Percentiles rank a stretch among this genome's conserved stretches.
Conservation (phyloP, 2,329 filamentous ascomycete species). For the Sphaerulina populicola region DNA sequence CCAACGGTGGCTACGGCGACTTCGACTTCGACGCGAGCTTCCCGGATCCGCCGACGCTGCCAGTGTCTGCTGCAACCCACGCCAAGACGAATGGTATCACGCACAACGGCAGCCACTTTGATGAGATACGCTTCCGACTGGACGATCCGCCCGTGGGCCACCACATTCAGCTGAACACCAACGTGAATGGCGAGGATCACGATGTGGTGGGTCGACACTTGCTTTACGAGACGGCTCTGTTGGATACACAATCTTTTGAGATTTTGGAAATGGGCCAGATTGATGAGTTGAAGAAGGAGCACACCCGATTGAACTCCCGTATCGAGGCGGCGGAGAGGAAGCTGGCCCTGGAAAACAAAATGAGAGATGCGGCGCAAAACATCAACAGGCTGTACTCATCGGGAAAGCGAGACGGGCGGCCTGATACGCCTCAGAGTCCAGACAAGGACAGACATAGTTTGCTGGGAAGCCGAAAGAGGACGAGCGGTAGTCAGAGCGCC, state of each 20-base stretch:
- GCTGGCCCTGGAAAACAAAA: constrained; percentile 82
- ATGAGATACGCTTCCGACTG: constrained; percentile 22
- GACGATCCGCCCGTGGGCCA: constrained; percentile 20
- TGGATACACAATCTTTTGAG: constrained; percentile 76
- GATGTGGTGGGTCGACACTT: constrained; percentile 75
- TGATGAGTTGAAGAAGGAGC: constrained; percentile 83
- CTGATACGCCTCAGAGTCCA: constrained; percentile 37
- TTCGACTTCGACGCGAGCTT: constrained; percentile 21
- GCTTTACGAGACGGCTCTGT: constrained; percentile 84
- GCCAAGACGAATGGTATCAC: constrained; percentile 10
- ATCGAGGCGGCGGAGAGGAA: constrained; percentile 75
- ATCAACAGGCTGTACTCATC: constrained; percentile 67
- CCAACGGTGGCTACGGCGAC: constrained; percentile 21
- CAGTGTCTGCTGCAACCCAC: constrained; percentile 3
- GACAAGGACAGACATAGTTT: constrained; percentile 48
- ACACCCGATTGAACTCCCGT: constrained; percentile 61
- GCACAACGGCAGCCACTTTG: constrained; percentile 13
- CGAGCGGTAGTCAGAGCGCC: constrained; percentile 39
- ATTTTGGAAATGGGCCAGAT: constrained; percentile 87
- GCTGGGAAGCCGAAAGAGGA: constrained; percentile 22
- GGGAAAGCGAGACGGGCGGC: constrained; percentile 42
- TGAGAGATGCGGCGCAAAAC: constrained; percentile 83
- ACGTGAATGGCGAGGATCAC: constrained; percentile 23
- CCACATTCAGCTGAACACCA: constrained; percentile 27
- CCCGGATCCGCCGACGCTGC: constrained; percentile 10